These are phyloP conservation scores for Termitomyces sp. DNA, from an alignment of 768 basidiomycete genomes.

Conservation along the genomic window DNA sequence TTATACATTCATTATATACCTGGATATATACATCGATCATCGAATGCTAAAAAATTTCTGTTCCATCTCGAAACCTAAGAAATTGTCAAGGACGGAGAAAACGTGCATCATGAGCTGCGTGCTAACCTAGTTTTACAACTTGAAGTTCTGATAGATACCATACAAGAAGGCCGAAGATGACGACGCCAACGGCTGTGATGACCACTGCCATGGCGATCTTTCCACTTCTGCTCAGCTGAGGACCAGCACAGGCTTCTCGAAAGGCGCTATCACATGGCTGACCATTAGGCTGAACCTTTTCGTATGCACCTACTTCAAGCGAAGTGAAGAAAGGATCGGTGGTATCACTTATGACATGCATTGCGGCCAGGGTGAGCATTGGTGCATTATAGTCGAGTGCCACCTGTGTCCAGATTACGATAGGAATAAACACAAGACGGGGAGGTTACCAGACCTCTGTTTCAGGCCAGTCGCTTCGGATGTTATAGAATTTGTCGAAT, in stretches of 20 bases:
- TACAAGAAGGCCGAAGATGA: constrained; percentile 43
- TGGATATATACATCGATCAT: not conserved
- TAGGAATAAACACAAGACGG: not conserved
- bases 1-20: not conserved
- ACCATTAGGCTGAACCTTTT: constrained; percentile 55
- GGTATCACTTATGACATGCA: constrained; percentile 62
- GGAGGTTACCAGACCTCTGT: constrained; percentile 56
- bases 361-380: constrained; percentile 79
- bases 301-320: constrained; percentile 64
- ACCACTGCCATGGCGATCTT: constrained; percentile 70
- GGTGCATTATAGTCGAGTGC: constrained; percentile 92
- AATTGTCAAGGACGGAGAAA: not conserved
- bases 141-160: constrained; percentile 31
- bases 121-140: not conserved
- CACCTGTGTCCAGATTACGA: constrained; percentile 32
- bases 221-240: constrained; percentile 50
- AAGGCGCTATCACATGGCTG: constrained; percentile 77
- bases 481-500: constrained; percentile 75
- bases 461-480: constrained; percentile 86
- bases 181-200: constrained; percentile 55
- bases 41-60: not conserved
- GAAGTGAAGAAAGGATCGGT: constrained; percentile 75
- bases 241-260: constrained; percentile 41
- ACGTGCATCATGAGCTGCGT: too few species aligned
- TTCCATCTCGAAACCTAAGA: not conserved